Base-by-base conservation (phyloP, 257 asterid species). In the Rauvolfia tetraphylla region DNA sequence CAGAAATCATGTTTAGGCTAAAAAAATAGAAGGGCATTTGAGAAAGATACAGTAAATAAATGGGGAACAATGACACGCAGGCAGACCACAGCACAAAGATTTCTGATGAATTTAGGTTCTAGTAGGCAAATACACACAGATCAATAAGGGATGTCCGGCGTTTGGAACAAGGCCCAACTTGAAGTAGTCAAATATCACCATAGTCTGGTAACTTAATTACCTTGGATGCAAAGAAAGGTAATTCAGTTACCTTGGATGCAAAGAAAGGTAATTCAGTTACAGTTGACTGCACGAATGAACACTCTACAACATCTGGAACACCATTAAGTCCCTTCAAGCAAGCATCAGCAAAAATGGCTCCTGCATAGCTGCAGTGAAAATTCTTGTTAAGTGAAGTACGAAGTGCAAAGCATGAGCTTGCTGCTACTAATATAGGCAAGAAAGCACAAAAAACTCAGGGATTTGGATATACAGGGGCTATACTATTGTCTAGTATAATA, bases 281-380 rank as follows among this genome's bases (percentile, higher is more conserved):
- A 36, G 87, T 80, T 6, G 97, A 91, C 81, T 89, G 96, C 77
- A 89, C 97, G 46, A 78, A 89, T 5, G 97, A 81, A 63, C 97
- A 89, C 80, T 91, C 95, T 23, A 91, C 92, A 59, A 89, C 93
- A 83, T 88, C 95, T 23, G 93, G 96, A 67, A 90, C 96, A 27
- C 97, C 97, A 80, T 93, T 93, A 49, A 91, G 95, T 68, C 98
- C 97, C 82, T 89, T 93, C 75, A 93, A 82, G 87, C 97, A 91
- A 74, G 98, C 97, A 90, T 93, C 98, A 20, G 96, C 95, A 79
- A 92, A 93, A 53, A 89, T 83, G 51, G 98, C 96, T n/a, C 97
- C 96, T 5, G 97, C 96, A 86, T 90, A 93, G 74, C 97, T 91
- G 91, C 84, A 83, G 1, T 10, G 67, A 20, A 31, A 71, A 7